Evolutionary conservation across 768 basidiomycete genomes (phyloP).

Genomic region (Lentinula raphanica): DNA sequence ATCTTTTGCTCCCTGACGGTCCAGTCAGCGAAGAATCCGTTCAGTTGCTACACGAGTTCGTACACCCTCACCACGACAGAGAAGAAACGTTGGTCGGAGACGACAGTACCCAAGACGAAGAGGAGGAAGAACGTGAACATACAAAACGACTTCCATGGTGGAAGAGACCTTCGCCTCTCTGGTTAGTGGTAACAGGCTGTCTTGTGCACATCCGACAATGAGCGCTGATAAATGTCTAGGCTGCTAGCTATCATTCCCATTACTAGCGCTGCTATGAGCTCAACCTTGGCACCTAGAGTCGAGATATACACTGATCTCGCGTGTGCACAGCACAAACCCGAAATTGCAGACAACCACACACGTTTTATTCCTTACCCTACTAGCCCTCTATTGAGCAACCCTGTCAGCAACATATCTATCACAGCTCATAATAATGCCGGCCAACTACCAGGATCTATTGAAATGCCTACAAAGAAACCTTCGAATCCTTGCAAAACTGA

Average conservation of each 20-base stretch:
- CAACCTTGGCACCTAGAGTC: constrained; percentile 64
- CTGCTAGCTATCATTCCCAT: constrained; percentile 50
- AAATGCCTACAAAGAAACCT: neutral
- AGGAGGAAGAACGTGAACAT: constrained; percentile 19
- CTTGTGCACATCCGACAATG: neutral
- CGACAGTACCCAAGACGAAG: constrained; percentile 18
- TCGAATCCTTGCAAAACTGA: constrained; percentile 52
- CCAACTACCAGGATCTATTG: neutral
- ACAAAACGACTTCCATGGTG: constrained; percentile 57
- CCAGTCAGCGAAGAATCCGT: constrained; percentile 39
- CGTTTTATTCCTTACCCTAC: neutral
- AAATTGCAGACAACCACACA: constrained; percentile 29
- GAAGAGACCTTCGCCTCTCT: constrained; percentile 67
- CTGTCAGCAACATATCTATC: neutral
- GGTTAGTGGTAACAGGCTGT: constrained; percentile 47
- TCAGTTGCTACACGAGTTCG: constrained; percentile 42
- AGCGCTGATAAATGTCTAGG: constrained; percentile 35
- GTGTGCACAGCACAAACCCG: constrained; percentile 64
- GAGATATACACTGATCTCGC: constrained; percentile 72
- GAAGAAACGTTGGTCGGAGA: constrained; percentile 29
- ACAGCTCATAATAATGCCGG: neutral
- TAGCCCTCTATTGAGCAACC: neutral
- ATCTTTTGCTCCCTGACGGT: constrained; percentile 39
- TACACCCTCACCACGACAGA: constrained; percentile 32
- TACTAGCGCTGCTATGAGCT: constrained; percentile 46